A percentile compares a stretch with the other conserved stretches of the same genome.
phyloP scores from a whole-genome alignment of 2,329 filamentous ascomycete genomes.

The Tolypocladium ophioglossoides region DNA sequence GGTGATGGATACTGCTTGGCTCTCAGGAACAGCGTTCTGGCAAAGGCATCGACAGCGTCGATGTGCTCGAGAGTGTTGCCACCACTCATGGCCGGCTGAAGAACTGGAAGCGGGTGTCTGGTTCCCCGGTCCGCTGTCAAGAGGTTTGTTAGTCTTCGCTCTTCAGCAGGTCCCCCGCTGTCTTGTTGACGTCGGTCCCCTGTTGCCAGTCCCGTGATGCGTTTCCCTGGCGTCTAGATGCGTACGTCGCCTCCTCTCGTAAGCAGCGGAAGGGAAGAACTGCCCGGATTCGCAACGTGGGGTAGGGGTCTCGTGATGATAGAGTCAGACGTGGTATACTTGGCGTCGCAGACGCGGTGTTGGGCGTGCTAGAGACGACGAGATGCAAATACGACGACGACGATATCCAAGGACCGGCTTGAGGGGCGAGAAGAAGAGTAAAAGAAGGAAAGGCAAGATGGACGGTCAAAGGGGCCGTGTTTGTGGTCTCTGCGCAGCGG shows the following conservation, averaged over 20 bases:
- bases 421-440: background rate
- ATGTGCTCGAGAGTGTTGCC: slow-evolving; percentile 31
- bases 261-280: background rate
- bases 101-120: background rate
- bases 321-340: background rate
- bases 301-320: background rate
- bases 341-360: background rate
- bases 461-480: background rate
- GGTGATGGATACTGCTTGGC: slow-evolving; percentile 33
- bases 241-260: background rate
- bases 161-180: background rate
- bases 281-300: background rate
- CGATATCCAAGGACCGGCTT: background rate
- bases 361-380: background rate
- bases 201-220: background rate
- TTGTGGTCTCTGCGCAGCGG: background rate
- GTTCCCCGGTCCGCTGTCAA: background rate
- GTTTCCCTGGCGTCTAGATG: background rate
- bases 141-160: background rate
- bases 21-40: slow-evolving; percentile 43
- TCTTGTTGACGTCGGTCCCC: background rate
- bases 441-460: background rate
- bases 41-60: slow-evolving; percentile 44
- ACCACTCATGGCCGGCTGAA: slow-evolving; percentile 18
- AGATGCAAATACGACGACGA: background rate